These are phyloP conservation scores for Cystobasidium slooffiae DNA, from an alignment of 1,284 basidiomycete species.

Conservation along the genomic window DNA sequence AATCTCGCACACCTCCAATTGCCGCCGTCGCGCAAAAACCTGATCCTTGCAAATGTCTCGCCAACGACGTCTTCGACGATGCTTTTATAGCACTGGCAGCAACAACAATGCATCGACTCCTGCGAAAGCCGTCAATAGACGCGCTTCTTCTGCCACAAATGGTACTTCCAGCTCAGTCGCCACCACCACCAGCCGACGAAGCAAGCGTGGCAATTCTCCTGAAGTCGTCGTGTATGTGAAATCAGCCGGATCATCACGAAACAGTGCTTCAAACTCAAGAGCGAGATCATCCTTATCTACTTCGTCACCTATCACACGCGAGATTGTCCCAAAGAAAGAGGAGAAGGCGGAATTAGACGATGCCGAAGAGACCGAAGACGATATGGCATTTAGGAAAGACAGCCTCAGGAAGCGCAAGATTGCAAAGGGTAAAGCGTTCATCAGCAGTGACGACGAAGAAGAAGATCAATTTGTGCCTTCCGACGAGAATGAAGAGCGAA, in stretches of 20 bases:
- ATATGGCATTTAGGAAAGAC: neutral
- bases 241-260: neutral
- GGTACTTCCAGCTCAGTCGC: neutral
- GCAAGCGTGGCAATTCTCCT: constrained; percentile 28
- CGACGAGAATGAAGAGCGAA: constrained; percentile 9
- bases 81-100: neutral
- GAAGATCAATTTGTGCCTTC: constrained; percentile 28
- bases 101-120: neutral
- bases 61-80: neutral
- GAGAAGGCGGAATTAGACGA: constrained; percentile 25
- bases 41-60: neutral
- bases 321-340: constrained; percentile 3
- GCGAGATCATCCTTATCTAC: neutral
- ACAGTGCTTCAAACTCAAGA: constrained; percentile 1
- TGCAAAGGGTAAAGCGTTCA: neutral
- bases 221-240: constrained; percentile 40
- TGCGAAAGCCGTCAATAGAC: neutral
- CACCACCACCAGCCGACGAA: constrained; percentile 1
- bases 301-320: neutral
- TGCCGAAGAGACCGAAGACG: constrained; percentile 21
- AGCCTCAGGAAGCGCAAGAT: neutral
- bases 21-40: neutral
- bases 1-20: constrained; percentile 18
- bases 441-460: constrained; percentile 3
- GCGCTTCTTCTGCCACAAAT: neutral